Conservation (phyloP, 805 yeast genomes). For the Starmerella scarabaei region DNA sequence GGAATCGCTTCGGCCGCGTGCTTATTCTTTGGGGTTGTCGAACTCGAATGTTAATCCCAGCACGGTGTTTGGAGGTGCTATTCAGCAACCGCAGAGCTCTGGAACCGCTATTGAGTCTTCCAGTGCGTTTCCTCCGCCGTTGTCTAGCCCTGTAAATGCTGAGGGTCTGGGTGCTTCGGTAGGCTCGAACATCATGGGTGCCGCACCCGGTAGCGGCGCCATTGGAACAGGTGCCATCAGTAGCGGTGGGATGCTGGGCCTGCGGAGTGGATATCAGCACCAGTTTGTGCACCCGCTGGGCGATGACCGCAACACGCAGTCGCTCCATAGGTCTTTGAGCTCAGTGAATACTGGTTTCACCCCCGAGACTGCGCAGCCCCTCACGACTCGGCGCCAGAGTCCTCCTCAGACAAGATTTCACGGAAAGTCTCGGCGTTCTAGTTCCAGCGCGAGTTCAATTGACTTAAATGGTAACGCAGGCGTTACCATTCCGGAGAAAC, state of each 20-base stretch:
- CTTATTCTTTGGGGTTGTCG: conserved; percentile 9
- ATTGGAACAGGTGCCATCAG: no score
- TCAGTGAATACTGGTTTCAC: background rate
- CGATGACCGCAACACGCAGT: background rate
- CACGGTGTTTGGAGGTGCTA: no score
- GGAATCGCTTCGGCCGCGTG: conserved; percentile 9
- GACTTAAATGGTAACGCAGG: conserved; percentile 3
- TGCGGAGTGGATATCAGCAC: background rate
- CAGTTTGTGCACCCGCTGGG: background rate
- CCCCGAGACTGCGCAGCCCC: background rate
- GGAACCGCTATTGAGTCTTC: no score
- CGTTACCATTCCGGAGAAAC: background rate
- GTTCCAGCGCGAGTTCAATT: conserved; percentile 11
- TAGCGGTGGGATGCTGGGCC: background rate
- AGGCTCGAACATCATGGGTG: background rate
- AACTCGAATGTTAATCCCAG: no score
- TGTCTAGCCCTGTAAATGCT: conserved; percentile 18
- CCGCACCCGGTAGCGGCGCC: background rate
- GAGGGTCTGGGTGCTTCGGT: background rate
- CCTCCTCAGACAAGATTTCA: background rate
- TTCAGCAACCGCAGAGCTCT: no score
- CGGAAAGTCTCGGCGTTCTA: conserved; percentile 6
- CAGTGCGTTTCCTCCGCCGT: conserved; percentile 16
- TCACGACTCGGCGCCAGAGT: background rate
- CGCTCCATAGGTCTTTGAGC: background rate